These are phyloP conservation scores for Zalaria obscura DNA, from an alignment of 2,329 filamentous ascomycete genomes.

Conservation along the genomic window DNA sequence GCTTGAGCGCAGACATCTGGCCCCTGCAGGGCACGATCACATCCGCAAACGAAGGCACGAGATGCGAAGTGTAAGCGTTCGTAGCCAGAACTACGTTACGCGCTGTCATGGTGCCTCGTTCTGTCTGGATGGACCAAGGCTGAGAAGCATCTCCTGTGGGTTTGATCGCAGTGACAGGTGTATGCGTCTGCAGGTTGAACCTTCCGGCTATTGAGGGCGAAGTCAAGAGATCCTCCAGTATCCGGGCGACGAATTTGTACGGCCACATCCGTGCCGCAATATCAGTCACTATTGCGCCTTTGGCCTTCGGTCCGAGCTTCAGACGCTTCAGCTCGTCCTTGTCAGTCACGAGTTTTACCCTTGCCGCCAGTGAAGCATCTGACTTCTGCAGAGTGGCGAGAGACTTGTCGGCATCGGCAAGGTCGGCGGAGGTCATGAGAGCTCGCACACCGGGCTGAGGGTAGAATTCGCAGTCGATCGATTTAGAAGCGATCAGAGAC, in stretches of 20 bases:
- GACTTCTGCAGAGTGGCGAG: conserved; percentile 35
- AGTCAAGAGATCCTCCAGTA: conserved; percentile 47
- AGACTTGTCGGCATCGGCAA: conserved; percentile 36
- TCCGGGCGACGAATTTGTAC: conserved; percentile 66
- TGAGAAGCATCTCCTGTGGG: conserved; percentile 8
- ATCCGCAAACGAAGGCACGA: conserved; percentile 54
- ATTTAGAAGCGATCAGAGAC: conserved; percentile 39
- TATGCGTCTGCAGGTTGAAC: conserved; percentile 65
- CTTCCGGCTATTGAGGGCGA: conserved; percentile 13
- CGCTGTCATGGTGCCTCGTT: conserved; percentile 51
- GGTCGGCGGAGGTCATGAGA: conserved; percentile 42
- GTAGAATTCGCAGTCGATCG: conserved; percentile 57
- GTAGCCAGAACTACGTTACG: conserved; percentile 60
- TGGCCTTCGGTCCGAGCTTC: conserved; percentile 37
- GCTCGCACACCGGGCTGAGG: conserved; percentile 49
- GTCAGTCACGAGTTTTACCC: conserved; percentile 25
- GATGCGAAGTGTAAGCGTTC: conserved; percentile 69
- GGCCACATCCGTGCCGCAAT: conserved; percentile 63
- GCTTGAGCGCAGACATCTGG: conserved; percentile 53
- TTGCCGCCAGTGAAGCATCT: conserved; percentile 42
- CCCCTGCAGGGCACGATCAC: conserved; percentile 67
- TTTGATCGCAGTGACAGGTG: conserved; percentile 36
- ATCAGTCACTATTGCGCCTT: conserved; percentile 50
- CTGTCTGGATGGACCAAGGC: conserved; percentile 50
- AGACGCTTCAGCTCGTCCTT: conserved; percentile 35